Conservation (phyloP, 2,329 filamentous ascomycete species). For the Talaromyces sp. region DNA sequence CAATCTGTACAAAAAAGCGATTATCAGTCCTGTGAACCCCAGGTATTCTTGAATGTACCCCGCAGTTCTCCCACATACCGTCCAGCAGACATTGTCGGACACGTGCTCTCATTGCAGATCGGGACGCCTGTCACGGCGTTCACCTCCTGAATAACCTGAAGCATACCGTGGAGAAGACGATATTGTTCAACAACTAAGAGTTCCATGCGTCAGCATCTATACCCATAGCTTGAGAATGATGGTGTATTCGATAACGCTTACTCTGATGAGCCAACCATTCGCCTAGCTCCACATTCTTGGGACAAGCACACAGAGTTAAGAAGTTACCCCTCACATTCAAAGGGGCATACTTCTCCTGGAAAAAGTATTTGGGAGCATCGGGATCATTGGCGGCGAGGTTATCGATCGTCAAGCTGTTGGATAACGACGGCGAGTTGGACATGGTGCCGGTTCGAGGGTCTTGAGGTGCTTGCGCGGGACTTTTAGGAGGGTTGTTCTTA, state of each 20-base stretch:
- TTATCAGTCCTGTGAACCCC: constrained; percentile 20
- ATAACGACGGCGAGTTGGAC: constrained; percentile 44
- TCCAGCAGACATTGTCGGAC: constrained; percentile 92
- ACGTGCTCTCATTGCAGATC: constrained; percentile 81
- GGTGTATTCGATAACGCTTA: constrained; percentile 46
- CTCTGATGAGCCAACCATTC: constrained; percentile 97
- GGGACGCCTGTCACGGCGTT: constrained; percentile 73
- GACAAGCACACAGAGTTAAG: constrained; percentile 89
- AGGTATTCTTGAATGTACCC: constrained; percentile 13
- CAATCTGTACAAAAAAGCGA: constrained; percentile 59
- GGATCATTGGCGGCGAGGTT: constrained; percentile 43
- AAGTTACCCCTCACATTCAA: constrained; percentile 97
- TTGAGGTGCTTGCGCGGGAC: constrained; percentile 33
- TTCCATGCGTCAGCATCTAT: constrained; percentile 11
- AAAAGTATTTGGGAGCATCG: constrained; percentile 53
- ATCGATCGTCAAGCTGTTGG: constrained; percentile 41
- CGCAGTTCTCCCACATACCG: constrained; percentile 62
- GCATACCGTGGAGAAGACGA: constrained; percentile 83
- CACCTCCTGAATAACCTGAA: constrained; percentile 83
- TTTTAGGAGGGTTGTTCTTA: constrained; percentile 48
- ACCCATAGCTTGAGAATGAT: not conserved
- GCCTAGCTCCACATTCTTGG: constrained; percentile 88
- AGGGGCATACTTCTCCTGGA: constrained; percentile 63
- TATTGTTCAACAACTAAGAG: constrained; percentile 84
- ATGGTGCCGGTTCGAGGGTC: constrained; percentile 34